phyloP scores from a whole-genome alignment of 2,329 filamentous ascomycete species.

The Fonsecaea pedrosoi region DNA sequence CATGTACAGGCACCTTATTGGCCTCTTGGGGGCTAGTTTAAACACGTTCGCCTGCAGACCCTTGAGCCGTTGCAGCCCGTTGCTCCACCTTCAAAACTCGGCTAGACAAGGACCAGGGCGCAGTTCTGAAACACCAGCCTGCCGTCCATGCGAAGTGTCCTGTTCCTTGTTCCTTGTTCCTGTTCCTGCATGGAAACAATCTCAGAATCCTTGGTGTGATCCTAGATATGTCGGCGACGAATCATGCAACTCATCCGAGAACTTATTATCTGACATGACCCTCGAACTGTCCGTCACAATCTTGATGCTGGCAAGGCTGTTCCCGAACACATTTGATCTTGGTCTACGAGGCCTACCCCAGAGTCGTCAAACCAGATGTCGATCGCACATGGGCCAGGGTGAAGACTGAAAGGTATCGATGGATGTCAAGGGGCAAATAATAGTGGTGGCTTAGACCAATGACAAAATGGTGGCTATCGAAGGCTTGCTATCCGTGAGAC shows the following conservation, averaged over 20 bases:
- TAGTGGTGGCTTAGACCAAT: not conserved
- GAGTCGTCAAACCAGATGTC: constrained; percentile 21
- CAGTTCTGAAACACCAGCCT: constrained; percentile 31
- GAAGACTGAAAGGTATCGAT: not conserved
- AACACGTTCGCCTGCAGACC: constrained; percentile 26
- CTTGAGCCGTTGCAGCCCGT: constrained; percentile 13
- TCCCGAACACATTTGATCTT: not conserved
- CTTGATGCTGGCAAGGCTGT: not conserved
- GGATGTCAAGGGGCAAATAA: not conserved
- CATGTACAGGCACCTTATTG: constrained; percentile 26
- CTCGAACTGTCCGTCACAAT: not conserved
- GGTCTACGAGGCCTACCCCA: constrained; percentile 5
- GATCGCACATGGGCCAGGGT: not conserved
- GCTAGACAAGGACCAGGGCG: constrained; percentile 22
- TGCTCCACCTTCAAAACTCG: constrained; percentile 17
- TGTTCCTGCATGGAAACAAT: constrained; percentile 22
- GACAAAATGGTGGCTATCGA: not conserved
- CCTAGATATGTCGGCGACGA: constrained; percentile 7
- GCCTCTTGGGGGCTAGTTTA: constrained; percentile 1
- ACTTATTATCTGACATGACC: constrained; percentile 8
- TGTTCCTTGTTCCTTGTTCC: constrained; percentile 16
- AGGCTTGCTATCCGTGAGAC: not conserved
- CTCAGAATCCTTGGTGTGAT: constrained; percentile 21
- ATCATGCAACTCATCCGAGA: constrained; percentile 2
- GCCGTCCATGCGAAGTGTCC: constrained; percentile 8